Conservation (phyloP, 2,329 filamentous ascomycete genomes). For the Aspergillus aculeatus region DNA sequence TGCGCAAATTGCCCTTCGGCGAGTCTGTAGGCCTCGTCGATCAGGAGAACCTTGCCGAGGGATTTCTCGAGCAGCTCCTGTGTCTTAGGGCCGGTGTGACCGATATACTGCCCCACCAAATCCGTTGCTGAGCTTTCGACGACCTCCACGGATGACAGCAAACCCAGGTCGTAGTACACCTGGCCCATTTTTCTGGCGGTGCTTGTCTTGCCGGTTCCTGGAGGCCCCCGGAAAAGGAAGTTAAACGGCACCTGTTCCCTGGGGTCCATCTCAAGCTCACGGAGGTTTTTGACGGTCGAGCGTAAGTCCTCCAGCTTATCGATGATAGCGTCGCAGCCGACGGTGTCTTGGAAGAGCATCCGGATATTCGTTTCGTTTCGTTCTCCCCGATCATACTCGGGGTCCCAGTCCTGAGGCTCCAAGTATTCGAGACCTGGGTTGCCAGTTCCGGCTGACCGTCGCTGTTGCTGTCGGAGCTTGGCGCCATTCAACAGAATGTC, state of each 20-base stretch:
- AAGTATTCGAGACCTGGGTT: neutral
- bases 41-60: slow-evolving; percentile 65
- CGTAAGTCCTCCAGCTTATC: slow-evolving; percentile 56
- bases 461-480: slow-evolving; percentile 54
- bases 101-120: slow-evolving; percentile 66
- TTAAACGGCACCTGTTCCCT: slow-evolving; percentile 62
- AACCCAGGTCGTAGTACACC: slow-evolving; percentile 72
- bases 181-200: slow-evolving; percentile 73
- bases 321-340: slow-evolving; percentile 52
- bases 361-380: no score
- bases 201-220: slow-evolving; percentile 71
- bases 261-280: slow-evolving; percentile 54
- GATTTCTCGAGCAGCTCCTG: slow-evolving; percentile 59
- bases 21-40: slow-evolving; percentile 71
- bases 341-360: no score
- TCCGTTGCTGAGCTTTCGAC: slow-evolving; percentile 67
- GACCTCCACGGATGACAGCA: slow-evolving; percentile 61
- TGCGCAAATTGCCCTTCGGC: slow-evolving; percentile 57
- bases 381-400: no score
- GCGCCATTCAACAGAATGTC: slow-evolving; percentile 64
- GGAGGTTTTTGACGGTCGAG: slow-evolving; percentile 52
- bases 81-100: slow-evolving; percentile 69
- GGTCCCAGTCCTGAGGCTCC: slow-evolving; percentile 34
- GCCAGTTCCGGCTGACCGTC: slow-evolving; percentile 16
- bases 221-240: slow-evolving; percentile 67